A percentile compares a stretch with the other conserved stretches of the same genome.
These are phyloP conservation scores for Saraca asoca DNA, from an alignment of 331 rosid species.

Conservation along the genomic window DNA sequence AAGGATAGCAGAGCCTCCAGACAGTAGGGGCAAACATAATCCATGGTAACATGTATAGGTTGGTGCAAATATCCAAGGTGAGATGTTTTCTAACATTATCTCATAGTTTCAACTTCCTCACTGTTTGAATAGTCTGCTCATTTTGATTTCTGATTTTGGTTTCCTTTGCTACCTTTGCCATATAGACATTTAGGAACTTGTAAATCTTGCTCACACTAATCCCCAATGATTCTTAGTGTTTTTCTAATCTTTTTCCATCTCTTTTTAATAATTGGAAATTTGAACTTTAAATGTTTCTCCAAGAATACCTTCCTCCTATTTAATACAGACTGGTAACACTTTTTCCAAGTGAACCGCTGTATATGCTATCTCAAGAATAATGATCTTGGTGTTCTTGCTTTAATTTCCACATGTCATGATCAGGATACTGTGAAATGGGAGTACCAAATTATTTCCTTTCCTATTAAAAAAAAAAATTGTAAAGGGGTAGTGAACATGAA, in stretches of 20 bases:
- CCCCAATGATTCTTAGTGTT: background rate
- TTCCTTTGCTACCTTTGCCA: background rate
- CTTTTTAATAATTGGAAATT: background rate
- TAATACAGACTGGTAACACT: background rate
- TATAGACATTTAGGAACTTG: background rate
- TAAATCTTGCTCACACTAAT: slow-evolving; percentile 2
- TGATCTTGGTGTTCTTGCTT: background rate
- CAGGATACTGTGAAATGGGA: background rate
- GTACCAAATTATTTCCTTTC: background rate
- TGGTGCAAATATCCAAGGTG: background rate
- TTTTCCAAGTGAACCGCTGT: background rate
- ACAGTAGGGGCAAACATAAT: slow-evolving; percentile 10
- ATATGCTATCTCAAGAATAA: background rate
- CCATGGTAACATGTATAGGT: background rate
- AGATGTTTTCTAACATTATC: background rate
- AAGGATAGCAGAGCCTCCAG: slow-evolving; percentile 34
- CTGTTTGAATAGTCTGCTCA: background rate
- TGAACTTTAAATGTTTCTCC: background rate
- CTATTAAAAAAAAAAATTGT: background rate
- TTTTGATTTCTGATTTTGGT: background rate
- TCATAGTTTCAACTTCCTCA: background rate
- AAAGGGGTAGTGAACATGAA: background rate
- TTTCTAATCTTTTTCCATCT: background rate
- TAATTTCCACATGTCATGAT: too few relatives aligned
- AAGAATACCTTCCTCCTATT: background rate